A percentile compares a stretch with the other conserved stretches of the same genome.
phyloP scores from a whole-genome alignment of 2,329 filamentous ascomycete genomes.

The Botrytis medusae region DNA sequence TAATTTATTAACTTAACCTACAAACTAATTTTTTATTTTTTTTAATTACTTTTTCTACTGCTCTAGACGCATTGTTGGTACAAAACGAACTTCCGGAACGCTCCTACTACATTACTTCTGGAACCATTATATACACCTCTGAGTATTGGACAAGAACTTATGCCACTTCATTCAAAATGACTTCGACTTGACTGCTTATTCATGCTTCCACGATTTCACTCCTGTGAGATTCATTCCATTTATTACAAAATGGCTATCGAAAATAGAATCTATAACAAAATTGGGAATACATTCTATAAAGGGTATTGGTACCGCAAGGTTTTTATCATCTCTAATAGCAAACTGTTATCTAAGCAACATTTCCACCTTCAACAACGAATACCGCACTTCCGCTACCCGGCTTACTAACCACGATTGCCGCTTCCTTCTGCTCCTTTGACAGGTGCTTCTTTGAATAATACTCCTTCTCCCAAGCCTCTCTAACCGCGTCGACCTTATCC shows the following conservation, averaged over 20 bases:
- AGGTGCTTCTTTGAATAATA: conserved; percentile 73
- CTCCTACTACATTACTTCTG: neutral
- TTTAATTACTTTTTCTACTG: no score
- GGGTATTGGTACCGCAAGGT: neutral
- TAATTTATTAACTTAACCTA: neutral
- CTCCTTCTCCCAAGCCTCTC: conserved; percentile 71
- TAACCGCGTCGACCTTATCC: conserved; percentile 76
- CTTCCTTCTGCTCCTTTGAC: conserved; percentile 69
- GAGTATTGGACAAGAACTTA: neutral
- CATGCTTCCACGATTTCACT: neutral
- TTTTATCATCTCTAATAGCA: neutral
- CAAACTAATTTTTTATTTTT: no score
- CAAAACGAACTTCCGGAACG: no score
- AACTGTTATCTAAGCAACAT: conserved; percentile 20
- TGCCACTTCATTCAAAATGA: neutral
- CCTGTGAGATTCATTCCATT: neutral
- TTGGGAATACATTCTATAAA: neutral
- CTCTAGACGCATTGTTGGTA: no score
- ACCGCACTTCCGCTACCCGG: conserved; percentile 73
- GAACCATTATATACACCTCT: neutral
- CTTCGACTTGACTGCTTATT: neutral
- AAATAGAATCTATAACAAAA: neutral
- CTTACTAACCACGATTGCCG: conserved; percentile 84
- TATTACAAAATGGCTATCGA: no score
- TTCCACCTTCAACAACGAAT: conserved; percentile 43